Evolutionary conservation across 352 stramenopile genomes (phyloP).

Genomic region (Pythium monospermum): DNA sequence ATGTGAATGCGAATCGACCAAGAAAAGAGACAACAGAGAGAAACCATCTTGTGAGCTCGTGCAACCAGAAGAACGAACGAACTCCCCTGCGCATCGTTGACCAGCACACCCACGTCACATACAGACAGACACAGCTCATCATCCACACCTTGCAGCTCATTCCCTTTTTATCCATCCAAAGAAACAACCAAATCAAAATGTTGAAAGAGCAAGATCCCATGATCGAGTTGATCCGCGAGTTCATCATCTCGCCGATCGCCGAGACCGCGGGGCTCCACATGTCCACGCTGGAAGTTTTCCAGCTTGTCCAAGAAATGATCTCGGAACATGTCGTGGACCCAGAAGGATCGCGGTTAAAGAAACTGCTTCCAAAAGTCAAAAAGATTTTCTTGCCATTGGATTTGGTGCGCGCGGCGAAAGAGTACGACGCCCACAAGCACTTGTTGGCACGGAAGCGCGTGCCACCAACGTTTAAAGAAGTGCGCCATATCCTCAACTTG

Average conservation of each 20-base stretch:
- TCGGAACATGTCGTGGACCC: conserved; percentile 52
- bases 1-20: too few relatives aligned
- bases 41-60: too few relatives aligned
- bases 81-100: too few relatives aligned
- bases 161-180: not conserved
- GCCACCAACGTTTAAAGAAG: conserved; percentile 79
- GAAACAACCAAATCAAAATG: conserved; percentile 30
- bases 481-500: conserved; percentile 83
- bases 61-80: too few relatives aligned
- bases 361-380: conserved; percentile 60
- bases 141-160: too few relatives aligned
- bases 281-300: conserved; percentile 62
- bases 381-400: conserved; percentile 71
- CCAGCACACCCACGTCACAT: too few relatives aligned
- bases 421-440: conserved; percentile 70
- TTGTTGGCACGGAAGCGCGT: conserved; percentile 77
- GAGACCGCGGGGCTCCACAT: conserved; percentile 54
- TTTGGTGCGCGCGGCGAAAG: conserved; percentile 52
- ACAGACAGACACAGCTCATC: too few relatives aligned
- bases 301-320: conserved; percentile 73
- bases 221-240: conserved; percentile 82
- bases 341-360: conserved; percentile 38
- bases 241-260: conserved; percentile 73
- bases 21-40: too few relatives aligned
- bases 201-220: conserved; percentile 83